Percentiles rank a stretch among this genome's conserved stretches.
These are phyloP conservation scores for Microdochium nivale DNA, from an alignment of 2,329 filamentous ascomycete genomes.

Conservation along the genomic window DNA sequence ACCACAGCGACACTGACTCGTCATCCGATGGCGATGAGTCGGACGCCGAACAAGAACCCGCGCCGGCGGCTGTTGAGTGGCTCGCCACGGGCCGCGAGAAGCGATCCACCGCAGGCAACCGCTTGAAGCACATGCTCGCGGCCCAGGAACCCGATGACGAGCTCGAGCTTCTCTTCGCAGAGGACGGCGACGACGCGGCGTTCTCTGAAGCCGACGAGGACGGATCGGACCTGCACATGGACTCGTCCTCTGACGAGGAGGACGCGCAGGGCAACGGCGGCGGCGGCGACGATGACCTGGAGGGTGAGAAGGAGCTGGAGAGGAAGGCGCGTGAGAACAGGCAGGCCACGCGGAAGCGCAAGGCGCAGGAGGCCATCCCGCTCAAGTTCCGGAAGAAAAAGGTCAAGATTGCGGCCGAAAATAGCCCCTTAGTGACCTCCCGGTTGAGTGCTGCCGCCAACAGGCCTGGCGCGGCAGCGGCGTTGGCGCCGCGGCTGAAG, in stretches of 20 bases:
- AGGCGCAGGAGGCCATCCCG: conserved; percentile 66
- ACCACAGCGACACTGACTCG: conserved; percentile 23
- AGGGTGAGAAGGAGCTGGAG: conserved; percentile 82
- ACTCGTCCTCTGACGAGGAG: conserved; percentile 77
- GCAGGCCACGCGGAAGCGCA: conserved; percentile 66
- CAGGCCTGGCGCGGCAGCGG: too few species aligned
- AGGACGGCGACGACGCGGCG: conserved; percentile 60
- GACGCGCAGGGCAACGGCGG: conserved; percentile 58
- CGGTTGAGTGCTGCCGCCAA: conserved; percentile 17
- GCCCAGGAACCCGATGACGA: conserved; percentile 63
- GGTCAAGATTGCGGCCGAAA: conserved; percentile 56
- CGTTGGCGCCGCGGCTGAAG: conserved; percentile 19
- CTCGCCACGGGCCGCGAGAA: conserved; percentile 65
- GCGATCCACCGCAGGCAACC: conserved; percentile 75
- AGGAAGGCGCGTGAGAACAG: conserved; percentile 63
- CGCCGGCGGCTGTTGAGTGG: conserved; percentile 46
- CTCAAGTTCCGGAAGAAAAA: conserved; percentile 60
- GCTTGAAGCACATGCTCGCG: conserved; percentile 70
- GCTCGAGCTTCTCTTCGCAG: conserved; percentile 67
- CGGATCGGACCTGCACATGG: conserved; percentile 72
- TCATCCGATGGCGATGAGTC: conserved; percentile 28
- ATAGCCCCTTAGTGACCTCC: conserved; percentile 23
- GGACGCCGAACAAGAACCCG: conserved; percentile 13
- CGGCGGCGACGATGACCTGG: conserved; percentile 60
- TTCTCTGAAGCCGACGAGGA: conserved; percentile 62